phyloP scores from a whole-genome alignment of 176 grass and related monocot species.

The Avena sativa region DNA sequence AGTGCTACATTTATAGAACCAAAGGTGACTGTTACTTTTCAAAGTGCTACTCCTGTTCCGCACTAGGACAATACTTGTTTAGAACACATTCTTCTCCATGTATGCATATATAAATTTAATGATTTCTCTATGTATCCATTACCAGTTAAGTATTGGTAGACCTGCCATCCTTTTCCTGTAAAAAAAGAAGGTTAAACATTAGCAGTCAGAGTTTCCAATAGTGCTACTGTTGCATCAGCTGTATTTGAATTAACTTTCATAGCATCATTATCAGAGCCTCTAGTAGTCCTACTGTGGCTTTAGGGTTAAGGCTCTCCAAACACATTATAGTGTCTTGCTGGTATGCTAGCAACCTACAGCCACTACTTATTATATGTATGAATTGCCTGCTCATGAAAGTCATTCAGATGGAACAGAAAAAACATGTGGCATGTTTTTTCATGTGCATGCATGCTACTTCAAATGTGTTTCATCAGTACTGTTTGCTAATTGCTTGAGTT shows the following conservation, averaged over 20 bases:
- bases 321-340: constrained; percentile 26
- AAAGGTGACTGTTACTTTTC: constrained; percentile 28
- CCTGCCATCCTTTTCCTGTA: neutral
- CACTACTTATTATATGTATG: constrained; percentile 15
- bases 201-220: neutral
- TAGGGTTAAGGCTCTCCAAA: neutral
- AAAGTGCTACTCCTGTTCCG: neutral
- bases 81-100: neutral
- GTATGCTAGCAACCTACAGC: neutral
- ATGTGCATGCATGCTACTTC: constrained; percentile 19
- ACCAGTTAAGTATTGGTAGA: constrained; percentile 21
- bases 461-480: constrained; percentile 20
- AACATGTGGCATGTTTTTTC: constrained; percentile 19
- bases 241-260: constrained; percentile 6
- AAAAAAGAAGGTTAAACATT: neutral
- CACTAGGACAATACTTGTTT: neutral
- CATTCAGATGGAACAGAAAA: constrained; percentile 38
- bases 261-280: neutral
- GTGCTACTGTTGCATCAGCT: neutral
- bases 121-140: constrained; percentile 1
- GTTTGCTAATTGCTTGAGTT: constrained; percentile 34
- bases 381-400: constrained; percentile 24
- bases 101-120: neutral
- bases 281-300: neutral
- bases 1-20: neutral